Evolutionary conservation across 371 early-diverging fungal genomes (phyloP), one percentile per base, ranked within the genome.

Genomic region (Synchytrium microbalum): DNA sequence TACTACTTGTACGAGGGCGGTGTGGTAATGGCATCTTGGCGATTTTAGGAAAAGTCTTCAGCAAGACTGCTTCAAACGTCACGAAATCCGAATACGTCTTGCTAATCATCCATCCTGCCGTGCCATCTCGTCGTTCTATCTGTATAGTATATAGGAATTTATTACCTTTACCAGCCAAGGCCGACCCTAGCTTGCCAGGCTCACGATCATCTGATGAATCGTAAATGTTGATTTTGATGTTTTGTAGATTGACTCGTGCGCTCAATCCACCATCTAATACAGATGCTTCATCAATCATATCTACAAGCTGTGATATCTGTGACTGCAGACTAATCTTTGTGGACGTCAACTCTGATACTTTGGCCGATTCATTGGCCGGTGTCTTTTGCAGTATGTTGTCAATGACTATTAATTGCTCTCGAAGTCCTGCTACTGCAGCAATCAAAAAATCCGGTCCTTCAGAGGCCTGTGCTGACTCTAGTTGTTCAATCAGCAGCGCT

Each of bases 61-160:
- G n/a, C 23, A 69, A 30, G 8, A 13, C 31, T 8, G 64, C 69
- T 52, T 63, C 38, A 32, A 65, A 63, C 14, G 14, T 13, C 19
- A 59, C 26, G 38, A 69, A 64, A 30, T 73, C 69, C 0, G 59
- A 13, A 28, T 66, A 68, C 3, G 69, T 32, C 32, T 60, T 62
- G 2, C 69, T 62, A 24, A 68, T 51, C 62, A 70, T 66, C 70
- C 73, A 73, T n/a, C 70, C 73, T 1, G 70, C 62, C 8, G 33
- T 38, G 13, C 69, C 69, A 51, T 51, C 61, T 28, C n/a, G 19
- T 29, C 19, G 0, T 55, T 69, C 65, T n/a, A 72, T 67, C 53
- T 69, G 65, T 0, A 72, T 51, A 23, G 62, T 61, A 29, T 58
- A 69, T 14, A 59, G 32, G 19, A 63, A 26, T 19, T 61, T 28